A percentile compares a stretch with the other conserved stretches of the same genome.
phyloP scores from a whole-genome alignment of 2,329 filamentous ascomycete species.

The Calonectria henricotiae region DNA sequence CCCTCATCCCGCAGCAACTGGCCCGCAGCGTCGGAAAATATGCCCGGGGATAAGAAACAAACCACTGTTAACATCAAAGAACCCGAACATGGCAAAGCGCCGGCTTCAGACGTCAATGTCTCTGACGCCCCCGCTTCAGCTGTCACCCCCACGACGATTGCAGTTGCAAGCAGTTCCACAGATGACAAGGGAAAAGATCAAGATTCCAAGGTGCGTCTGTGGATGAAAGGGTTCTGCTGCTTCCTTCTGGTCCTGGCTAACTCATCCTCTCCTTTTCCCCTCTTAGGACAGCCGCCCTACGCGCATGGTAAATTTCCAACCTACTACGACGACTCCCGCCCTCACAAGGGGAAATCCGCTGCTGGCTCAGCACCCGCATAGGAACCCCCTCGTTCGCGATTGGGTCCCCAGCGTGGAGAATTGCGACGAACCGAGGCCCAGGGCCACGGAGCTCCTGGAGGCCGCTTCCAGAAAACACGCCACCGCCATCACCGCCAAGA shows the following conservation, averaged over 20 bases:
- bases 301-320: background rate
- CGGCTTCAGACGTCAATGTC: background rate
- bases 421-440: background rate
- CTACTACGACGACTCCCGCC: background rate
- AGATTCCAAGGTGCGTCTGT: background rate
- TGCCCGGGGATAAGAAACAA: background rate
- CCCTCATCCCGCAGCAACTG: background rate
- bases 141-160: background rate
- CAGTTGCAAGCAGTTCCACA: background rate
- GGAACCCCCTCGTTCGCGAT: background rate
- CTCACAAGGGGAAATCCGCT: conserved; percentile 16
- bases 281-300: background rate
- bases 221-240: background rate
- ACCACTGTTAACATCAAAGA: background rate
- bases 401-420: conserved; percentile 13
- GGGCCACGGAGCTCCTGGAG: background rate
- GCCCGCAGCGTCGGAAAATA: too few relatives aligned
- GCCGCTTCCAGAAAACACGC: background rate
- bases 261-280: background rate
- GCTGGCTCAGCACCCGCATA: background rate
- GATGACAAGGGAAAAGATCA: background rate
- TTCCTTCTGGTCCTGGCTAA: background rate
- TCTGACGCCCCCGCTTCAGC: background rate
- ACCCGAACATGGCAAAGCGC: background rate
- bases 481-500: background rate